Evolutionary conservation across 805 yeast genomes (phyloP).

Genomic region (Groenewaldozyma salmanticensis): DNA sequence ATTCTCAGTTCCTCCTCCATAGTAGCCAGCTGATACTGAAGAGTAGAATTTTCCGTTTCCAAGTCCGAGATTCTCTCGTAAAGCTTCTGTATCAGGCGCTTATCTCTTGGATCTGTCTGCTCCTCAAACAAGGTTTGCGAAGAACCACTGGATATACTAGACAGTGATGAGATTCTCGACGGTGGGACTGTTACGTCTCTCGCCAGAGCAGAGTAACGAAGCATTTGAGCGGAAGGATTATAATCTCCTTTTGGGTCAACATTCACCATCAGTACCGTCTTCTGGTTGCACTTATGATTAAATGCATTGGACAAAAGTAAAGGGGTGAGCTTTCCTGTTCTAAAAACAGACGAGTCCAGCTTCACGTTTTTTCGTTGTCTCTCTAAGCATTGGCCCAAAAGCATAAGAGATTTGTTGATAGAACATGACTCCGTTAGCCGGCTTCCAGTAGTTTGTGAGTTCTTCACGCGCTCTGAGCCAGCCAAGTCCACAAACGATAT

Average conservation of each 20-base stretch:
- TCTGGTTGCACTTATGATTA: slow-evolving; percentile 21
- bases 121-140: slow-evolving; percentile 2
- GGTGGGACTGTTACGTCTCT: slow-evolving; percentile 17
- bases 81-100: slow-evolving; percentile 20
- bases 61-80: slow-evolving; percentile 17
- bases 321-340: slow-evolving; percentile 42
- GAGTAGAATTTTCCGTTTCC: slow-evolving; percentile 4
- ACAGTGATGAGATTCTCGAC: slow-evolving; percentile 10
- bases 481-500: slow-evolving; percentile 44
- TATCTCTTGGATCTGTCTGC: slow-evolving; percentile 14
- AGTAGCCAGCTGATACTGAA: slow-evolving; percentile 10
- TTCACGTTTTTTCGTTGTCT: slow-evolving; percentile 27
- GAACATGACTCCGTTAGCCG: slow-evolving; percentile 39
- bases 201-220: slow-evolving; percentile 25
- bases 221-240: slow-evolving; percentile 24
- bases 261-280: slow-evolving; percentile 30
- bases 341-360: slow-evolving; percentile 34
- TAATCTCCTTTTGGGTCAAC: slow-evolving; percentile 34
- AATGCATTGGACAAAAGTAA: slow-evolving; percentile 38
- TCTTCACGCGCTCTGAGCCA: slow-evolving; percentile 42
- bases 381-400: slow-evolving; percentile 40
- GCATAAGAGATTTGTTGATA: slow-evolving; percentile 40
- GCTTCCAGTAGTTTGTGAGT: slow-evolving; percentile 37
- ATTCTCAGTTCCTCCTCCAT: slow-evolving; percentile 19
- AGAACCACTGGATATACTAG: slow-evolving; percentile 5